Evolutionary conservation across 345 rosid genomes (phyloP).

Genomic region (Hibiscus tridactylites): DNA sequence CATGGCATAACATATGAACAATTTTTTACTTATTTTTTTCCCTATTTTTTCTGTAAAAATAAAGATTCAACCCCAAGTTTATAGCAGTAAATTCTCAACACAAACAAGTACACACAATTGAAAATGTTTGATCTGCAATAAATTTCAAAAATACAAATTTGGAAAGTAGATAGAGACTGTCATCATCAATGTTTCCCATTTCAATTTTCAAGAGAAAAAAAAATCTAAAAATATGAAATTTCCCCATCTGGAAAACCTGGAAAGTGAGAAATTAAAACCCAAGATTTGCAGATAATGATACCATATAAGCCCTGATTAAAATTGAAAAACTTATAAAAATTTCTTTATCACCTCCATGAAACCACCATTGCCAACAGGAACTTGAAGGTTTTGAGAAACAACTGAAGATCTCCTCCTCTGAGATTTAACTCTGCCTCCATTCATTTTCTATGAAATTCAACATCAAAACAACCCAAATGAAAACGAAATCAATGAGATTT

Average conservation of each 20-base stretch:
- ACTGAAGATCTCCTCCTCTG: conserved; percentile 34
- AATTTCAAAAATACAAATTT: no score
- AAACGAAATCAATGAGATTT: background rate
- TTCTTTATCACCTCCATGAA: conserved; percentile 36
- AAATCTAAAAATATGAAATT: background rate
- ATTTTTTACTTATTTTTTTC: background rate
- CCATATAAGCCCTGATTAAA: background rate
- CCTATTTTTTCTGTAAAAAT: background rate
- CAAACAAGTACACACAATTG: background rate
- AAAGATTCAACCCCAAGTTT: background rate
- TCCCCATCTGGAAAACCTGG: background rate
- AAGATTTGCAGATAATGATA: conserved; percentile 5
- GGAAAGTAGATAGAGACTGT: no score
- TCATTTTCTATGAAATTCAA: conserved; percentile 32
- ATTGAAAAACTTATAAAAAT: background rate
- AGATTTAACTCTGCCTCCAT: conserved; percentile 23
- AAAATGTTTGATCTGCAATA: no score
- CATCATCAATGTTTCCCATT: no score
- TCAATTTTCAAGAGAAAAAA: no score
- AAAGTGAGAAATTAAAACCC: background rate
- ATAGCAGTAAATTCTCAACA: background rate
- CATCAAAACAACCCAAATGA: background rate
- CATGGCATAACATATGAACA: background rate
- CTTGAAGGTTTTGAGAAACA: conserved; percentile 31
- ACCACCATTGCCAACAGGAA: conserved; percentile 24